A percentile compares a stretch with the other conserved stretches of the same genome.
Evolutionary conservation across 2,329 filamentous ascomycete genomes (phyloP).

Genomic region (Aciculosporium take): DNA sequence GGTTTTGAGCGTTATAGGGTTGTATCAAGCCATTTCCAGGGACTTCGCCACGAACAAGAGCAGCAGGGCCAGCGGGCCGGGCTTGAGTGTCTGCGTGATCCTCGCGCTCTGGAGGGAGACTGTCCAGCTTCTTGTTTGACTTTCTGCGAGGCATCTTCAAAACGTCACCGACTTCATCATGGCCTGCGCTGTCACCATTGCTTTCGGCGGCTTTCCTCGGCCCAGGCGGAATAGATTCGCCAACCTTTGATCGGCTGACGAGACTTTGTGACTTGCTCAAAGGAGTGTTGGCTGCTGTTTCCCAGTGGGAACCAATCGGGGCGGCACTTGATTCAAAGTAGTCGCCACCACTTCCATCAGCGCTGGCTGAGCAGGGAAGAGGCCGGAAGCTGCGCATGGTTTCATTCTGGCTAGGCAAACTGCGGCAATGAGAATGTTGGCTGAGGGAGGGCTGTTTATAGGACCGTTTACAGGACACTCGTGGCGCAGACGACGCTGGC

Average conservation of each 20-base stretch:
- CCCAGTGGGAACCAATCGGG: background rate
- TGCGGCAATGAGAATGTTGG: slow-evolving; percentile 5
- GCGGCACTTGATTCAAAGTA: background rate
- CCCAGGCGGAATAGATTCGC: background rate
- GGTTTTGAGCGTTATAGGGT: background rate
- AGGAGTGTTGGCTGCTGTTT: background rate
- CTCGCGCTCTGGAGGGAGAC: background rate
- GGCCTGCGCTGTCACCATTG: background rate
- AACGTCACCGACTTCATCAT: background rate
- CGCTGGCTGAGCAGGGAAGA: slow-evolving; percentile 3
- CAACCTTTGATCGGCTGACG: background rate
- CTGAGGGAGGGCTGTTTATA: slow-evolving; percentile 8
- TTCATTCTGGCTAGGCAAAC: background rate
- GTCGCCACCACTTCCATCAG: slow-evolving; percentile 6
- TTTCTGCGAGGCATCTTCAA: slow-evolving; percentile 5
- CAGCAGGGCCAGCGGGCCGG: background rate
- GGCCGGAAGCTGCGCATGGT: background rate
- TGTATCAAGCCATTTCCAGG: background rate
- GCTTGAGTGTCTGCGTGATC: background rate
- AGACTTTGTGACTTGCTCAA: background rate
- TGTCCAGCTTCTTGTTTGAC: slow-evolving; percentile 7
- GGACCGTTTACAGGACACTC: slow-evolving; percentile 7
- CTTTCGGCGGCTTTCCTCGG: slow-evolving; percentile 1
- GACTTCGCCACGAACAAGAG: too few relatives aligned
- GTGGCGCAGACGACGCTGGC: slow-evolving; percentile 11